Evolutionary conservation across 345 rosid species (phyloP).

Genomic region (Hirschfeldia incana): DNA sequence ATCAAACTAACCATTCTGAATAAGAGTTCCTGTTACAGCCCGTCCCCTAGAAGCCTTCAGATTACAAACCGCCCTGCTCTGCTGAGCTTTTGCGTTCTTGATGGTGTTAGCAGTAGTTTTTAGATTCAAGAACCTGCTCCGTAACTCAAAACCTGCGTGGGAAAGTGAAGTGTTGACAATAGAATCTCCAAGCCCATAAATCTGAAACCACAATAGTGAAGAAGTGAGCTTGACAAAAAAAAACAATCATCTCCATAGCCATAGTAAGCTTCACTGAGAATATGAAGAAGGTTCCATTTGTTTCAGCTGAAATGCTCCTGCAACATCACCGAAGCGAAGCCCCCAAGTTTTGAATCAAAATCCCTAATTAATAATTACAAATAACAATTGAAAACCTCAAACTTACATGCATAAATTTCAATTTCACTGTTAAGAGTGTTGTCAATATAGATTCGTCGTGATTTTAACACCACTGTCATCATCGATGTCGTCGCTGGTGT

Average conservation of each 20-base stretch:
- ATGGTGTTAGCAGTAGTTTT: slow-evolving; percentile 60
- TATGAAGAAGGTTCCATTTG: slow-evolving; percentile 57
- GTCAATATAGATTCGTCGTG: no score
- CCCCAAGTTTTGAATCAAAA: no score
- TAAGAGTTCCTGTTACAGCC: slow-evolving; percentile 94
- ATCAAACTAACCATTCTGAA: slow-evolving; percentile 80
- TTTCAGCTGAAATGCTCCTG: slow-evolving; percentile 68
- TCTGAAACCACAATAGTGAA: slow-evolving; percentile 86
- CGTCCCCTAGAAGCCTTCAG: slow-evolving; percentile 70
- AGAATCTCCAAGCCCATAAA: slow-evolving; percentile 81
- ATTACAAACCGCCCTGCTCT: slow-evolving; percentile 62
- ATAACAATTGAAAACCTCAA: no score
- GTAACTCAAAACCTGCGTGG: slow-evolving; percentile 63
- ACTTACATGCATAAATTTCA: no score
- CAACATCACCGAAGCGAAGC: background rate
- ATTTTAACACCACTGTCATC: no score
- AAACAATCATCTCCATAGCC: slow-evolving; percentile 81
- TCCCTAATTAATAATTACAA: no score
- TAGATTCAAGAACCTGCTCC: slow-evolving; percentile 73
- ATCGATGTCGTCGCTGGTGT: no score
- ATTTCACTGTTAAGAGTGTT: no score
- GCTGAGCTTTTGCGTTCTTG: slow-evolving; percentile 78
- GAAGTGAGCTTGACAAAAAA: slow-evolving; percentile 69
- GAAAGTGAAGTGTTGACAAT: slow-evolving; percentile 45
- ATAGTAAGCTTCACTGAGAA: slow-evolving; percentile 78